These are phyloP conservation scores for Botrytis cinerea DNA, from an alignment of 2,329 filamentous ascomycete species.

Conservation along the genomic window DNA sequence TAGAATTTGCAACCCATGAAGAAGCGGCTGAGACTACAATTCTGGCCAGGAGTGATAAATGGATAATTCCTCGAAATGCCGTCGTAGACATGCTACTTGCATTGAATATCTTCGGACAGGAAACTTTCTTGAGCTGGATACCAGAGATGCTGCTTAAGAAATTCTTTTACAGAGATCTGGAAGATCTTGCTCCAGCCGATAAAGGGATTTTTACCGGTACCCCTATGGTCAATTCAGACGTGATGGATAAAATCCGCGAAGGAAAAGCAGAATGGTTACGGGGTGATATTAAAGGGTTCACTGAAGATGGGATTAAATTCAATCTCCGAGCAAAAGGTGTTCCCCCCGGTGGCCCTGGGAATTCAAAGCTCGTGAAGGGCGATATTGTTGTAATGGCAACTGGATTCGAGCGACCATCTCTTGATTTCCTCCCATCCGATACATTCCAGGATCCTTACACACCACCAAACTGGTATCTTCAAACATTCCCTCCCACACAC, in stretches of 20 bases:
- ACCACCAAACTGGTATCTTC: slow-evolving; percentile 86
- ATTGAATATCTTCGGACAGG: slow-evolving; percentile 76
- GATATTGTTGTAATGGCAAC: slow-evolving; percentile 84
- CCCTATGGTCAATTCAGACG: slow-evolving; percentile 82
- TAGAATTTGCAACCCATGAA: slow-evolving; percentile 73
- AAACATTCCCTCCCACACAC: slow-evolving; percentile 77
- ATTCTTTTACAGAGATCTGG: slow-evolving; percentile 81
- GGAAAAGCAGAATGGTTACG: slow-evolving; percentile 78
- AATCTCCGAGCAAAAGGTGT: slow-evolving; percentile 73
- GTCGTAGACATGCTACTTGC: slow-evolving; percentile 72
- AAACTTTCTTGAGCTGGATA: slow-evolving; percentile 74
- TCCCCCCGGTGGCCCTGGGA: slow-evolving; percentile 73
- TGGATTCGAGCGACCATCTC: slow-evolving; percentile 72
- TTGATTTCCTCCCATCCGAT: slow-evolving; percentile 72
- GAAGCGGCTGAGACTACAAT: slow-evolving; percentile 70
- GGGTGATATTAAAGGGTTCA: slow-evolving; percentile 72
- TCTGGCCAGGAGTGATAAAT: slow-evolving; percentile 77
- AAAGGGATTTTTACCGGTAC: slow-evolving; percentile 81
- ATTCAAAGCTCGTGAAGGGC: slow-evolving; percentile 63
- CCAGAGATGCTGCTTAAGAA: slow-evolving; percentile 73
- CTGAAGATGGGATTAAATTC: slow-evolving; percentile 65
- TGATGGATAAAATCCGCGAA: slow-evolving; percentile 72
- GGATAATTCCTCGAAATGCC: slow-evolving; percentile 82
- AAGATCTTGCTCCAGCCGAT: slow-evolving; percentile 68
- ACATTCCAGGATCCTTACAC: slow-evolving; percentile 72